phyloP scores from a whole-genome alignment of 1,284 basidiomycete genomes.

The Cryptococcus amylolentus region DNA sequence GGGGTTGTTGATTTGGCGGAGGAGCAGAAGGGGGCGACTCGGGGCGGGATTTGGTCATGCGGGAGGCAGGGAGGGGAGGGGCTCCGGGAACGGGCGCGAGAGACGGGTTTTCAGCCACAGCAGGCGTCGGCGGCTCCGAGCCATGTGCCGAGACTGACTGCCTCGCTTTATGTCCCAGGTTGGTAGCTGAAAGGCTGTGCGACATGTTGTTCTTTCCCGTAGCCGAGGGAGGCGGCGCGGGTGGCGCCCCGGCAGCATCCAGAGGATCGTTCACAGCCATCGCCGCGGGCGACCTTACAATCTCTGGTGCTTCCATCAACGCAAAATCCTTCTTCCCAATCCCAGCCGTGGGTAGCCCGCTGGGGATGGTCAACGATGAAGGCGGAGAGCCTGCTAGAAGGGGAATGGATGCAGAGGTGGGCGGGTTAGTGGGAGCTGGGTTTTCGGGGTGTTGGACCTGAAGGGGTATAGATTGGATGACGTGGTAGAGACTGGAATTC shows the following conservation, averaged over 20 bases:
- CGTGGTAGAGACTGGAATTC: constrained; percentile 77
- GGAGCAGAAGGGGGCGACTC: background rate
- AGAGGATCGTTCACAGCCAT: constrained; percentile 32
- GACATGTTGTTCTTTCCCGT: background rate
- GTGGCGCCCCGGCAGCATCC: constrained; percentile 12
- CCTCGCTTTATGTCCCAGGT: constrained; percentile 15
- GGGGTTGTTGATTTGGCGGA: background rate
- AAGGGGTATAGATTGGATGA: constrained; percentile 76
- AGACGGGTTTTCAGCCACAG: background rate
- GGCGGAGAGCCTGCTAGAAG: constrained; percentile 29
- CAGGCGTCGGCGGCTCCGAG: constrained; percentile 46
- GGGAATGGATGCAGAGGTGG: constrained; percentile 20
- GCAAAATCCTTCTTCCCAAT: constrained; percentile 30
- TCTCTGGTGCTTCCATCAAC: constrained; percentile 11
- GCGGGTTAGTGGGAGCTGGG: constrained; percentile 6
- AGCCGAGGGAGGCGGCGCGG: background rate
- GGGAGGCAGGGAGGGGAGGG: too few relatives aligned
- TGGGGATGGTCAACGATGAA: constrained; percentile 5
- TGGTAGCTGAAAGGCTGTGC: constrained; percentile 11
- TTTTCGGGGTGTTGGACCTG: constrained; percentile 53
- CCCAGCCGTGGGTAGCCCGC: constrained; percentile 10
- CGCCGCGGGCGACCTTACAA: constrained; percentile 5
- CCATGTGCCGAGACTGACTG: constrained; percentile 26
- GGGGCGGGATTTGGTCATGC: background rate
- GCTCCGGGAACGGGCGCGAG: too few relatives aligned